Conservation (phyloP, 2,329 filamentous ascomycete genomes). For the Cytospora mali region DNA sequence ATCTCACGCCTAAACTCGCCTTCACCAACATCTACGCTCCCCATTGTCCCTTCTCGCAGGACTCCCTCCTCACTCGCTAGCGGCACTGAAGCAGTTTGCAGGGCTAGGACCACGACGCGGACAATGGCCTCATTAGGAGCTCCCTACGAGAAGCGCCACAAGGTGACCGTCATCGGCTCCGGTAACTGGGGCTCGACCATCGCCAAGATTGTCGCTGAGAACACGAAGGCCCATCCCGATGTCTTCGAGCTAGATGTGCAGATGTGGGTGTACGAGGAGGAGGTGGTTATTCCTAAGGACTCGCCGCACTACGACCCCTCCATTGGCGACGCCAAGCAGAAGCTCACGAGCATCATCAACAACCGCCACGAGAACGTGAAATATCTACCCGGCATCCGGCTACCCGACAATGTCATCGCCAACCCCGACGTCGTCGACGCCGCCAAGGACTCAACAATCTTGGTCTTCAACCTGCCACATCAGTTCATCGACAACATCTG, state of each 20-base stretch:
- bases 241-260: constrained; percentile 88
- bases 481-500: constrained; percentile 92
- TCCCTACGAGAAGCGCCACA: constrained; percentile 73
- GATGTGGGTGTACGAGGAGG: constrained; percentile 99
- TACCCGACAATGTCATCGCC: constrained; percentile 82
- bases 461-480: constrained; percentile 96
- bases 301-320: constrained; percentile 73
- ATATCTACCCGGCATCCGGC: constrained; percentile 85
- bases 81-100: background rate
- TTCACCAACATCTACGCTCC: background rate
- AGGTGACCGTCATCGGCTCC: constrained; percentile 90
- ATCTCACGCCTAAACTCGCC: background rate
- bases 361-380: constrained; percentile 93
- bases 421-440: constrained; percentile 80
- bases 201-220: constrained; percentile 95
- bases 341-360: constrained; percentile 92
- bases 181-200: constrained; percentile 99
- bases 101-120: background rate
- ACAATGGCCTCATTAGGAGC: constrained; percentile 45
- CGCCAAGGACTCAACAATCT: constrained; percentile 80
- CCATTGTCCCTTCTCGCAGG: background rate
- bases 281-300: constrained; percentile 71
- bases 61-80: background rate
- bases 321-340: constrained; percentile 70
- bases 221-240: constrained; percentile 74